Evolutionary conservation across 495 filamentous ascomycete genomes (phyloP), one percentile per base, ranked within the genome.

Genomic region (Hyaloscypha hepaticicola): DNA sequence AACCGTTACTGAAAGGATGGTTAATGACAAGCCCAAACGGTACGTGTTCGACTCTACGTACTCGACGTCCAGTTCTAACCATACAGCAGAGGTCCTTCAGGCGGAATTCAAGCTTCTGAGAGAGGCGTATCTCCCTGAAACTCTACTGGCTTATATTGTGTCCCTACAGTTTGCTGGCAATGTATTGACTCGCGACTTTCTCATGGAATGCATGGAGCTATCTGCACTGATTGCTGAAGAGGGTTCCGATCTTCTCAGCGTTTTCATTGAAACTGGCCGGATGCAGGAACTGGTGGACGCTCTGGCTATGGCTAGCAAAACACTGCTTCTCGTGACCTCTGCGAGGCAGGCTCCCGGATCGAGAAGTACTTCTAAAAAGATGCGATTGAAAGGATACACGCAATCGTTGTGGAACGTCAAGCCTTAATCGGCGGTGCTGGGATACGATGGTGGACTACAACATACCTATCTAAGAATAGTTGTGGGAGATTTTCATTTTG

Each of bases 181-280:
- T 27, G 77, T 80, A 45, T 76, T 92, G 7, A 85, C 78, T 48
- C 85, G 86, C 26, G 89, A 88, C 57, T 78, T 80, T 59, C 76
- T 93, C 29, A 77, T 90, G 31, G 86, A 90, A 69, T 87, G 87
- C 76, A 91, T 96, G 89, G 87, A 92, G 53, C 75, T 96, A 19
- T 85, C 89, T 0, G 83, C 86, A 5, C 72, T 85, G 24, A 82
- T 96, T 16, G 87, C 88, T 11, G 83, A 87, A 51, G 84, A 86
- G 58, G 77, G 73, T 51, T 83, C 86, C 41, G 85, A 88, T 58
- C 71, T 96, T 31, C 84, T 86, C 26, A 77, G 80, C 31, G 82
- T 84, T 67, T 90, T 97, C 67, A 72, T 87, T 33, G 79, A 81
- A 52, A 79, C 84, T 12, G 80, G 83, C 9, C 83, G 90, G 31